Percentiles rank a stretch among this genome's conserved stretches.
Conservation (phyloP, 2,329 filamentous ascomycete genomes). For the Thermoascus crustaceus region DNA sequence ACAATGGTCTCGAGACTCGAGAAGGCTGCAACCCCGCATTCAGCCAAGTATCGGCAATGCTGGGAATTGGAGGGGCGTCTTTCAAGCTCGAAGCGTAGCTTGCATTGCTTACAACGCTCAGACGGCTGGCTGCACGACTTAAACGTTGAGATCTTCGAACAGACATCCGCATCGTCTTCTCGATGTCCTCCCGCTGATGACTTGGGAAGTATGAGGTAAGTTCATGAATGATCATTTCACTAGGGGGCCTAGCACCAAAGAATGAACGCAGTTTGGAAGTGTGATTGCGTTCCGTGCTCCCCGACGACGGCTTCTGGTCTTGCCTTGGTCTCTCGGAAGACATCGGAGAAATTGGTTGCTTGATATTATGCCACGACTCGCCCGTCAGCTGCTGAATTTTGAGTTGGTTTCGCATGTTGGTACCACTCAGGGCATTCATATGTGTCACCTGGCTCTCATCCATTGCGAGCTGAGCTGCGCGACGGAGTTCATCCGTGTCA, state of each 20-base stretch:
- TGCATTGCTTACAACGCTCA: slow-evolving; percentile 88
- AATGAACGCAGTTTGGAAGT: slow-evolving; percentile 50
- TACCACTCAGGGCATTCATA: slow-evolving; percentile 49
- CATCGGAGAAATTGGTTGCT: slow-evolving; percentile 75
- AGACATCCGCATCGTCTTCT: slow-evolving; percentile 87
- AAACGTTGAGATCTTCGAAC: slow-evolving; percentile 82
- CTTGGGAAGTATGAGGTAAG: slow-evolving; percentile 96
- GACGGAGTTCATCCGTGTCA: slow-evolving; percentile 73
- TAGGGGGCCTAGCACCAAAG: slow-evolving; percentile 85
- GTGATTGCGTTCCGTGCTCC: slow-evolving; percentile 25
- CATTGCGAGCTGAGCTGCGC: slow-evolving; percentile 79
- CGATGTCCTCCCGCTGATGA: slow-evolving; percentile 87
- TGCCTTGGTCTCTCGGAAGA: slow-evolving; percentile 25
- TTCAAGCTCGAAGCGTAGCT: slow-evolving; percentile 88
- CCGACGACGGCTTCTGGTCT: slow-evolving; percentile 21
- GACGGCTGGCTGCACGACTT: slow-evolving; percentile 83
- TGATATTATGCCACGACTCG: slow-evolving; percentile 76
- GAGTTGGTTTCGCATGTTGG: slow-evolving; percentile 69
- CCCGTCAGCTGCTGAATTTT: slow-evolving; percentile 87
- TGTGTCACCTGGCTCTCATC: slow-evolving; percentile 76
- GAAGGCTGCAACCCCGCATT: slow-evolving; percentile 47
- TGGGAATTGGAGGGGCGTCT: slow-evolving; percentile 90
- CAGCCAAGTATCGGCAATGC: slow-evolving; percentile 90
- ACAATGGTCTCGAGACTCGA: slow-evolving; percentile 49
- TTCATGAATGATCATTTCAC: slow-evolving; percentile 94